Conservation (phyloP, 805 yeast genomes). For the Candida nemodendra region DNA sequence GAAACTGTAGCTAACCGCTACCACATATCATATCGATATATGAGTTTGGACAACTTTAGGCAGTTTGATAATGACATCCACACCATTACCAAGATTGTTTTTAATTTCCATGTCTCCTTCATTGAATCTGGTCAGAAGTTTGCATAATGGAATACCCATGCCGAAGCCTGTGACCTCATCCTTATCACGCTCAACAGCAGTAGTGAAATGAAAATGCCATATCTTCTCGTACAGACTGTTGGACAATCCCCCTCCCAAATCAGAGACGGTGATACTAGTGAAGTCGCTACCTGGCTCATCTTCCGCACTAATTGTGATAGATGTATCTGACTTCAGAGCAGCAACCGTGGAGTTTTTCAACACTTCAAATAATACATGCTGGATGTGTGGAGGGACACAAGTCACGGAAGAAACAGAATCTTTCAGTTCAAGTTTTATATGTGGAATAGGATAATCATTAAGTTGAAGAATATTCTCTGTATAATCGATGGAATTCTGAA, state of each 20-base stretch:
- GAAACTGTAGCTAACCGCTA: no score
- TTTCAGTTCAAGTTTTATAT: constrained; percentile 13
- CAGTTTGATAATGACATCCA: constrained; percentile 23
- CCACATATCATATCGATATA: no score
- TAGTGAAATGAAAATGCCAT: constrained; percentile 34
- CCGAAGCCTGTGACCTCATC: constrained; percentile 34
- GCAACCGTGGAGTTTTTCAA: constrained; percentile 32
- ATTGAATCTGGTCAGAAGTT: constrained; percentile 27
- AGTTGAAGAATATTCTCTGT: constrained; percentile 24
- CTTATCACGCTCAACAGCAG: constrained; percentile 21
- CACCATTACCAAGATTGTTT: constrained; percentile 25
- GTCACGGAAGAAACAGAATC: constrained; percentile 6
- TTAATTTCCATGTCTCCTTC: constrained; percentile 23
- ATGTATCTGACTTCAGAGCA: constrained; percentile 20
- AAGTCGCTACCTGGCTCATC: constrained; percentile 1
- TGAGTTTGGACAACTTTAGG: constrained; percentile 20
- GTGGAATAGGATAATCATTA: constrained; percentile 33
- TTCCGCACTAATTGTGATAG: constrained; percentile 16
- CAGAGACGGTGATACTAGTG: constrained; percentile 23
- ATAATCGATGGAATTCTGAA: constrained; percentile 19
- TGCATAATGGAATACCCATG: constrained; percentile 34
- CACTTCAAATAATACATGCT: constrained; percentile 32
- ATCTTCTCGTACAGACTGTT: constrained; percentile 20
- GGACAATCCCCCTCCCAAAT: constrained; percentile 32
- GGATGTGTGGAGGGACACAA: constrained; percentile 31